Conservation (phyloP, 345 rosid genomes). For the Dovyalis caffra region DNA sequence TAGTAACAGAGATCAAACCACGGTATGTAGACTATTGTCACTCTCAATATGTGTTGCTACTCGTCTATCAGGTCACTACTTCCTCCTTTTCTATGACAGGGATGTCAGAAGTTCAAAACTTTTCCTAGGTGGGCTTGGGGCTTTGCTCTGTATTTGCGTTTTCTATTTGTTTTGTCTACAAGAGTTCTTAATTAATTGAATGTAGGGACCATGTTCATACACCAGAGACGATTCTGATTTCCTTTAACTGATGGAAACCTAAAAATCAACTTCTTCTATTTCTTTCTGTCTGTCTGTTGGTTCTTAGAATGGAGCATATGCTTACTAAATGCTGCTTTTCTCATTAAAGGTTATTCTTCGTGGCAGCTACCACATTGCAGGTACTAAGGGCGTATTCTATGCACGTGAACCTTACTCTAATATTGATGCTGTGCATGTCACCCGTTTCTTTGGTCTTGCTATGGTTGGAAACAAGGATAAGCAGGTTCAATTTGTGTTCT, state of each 20-base stretch:
- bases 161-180: too few species aligned
- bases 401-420: conserved; percentile 87
- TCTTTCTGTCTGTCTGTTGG: background rate
- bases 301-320: background rate
- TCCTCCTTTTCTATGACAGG: too few species aligned
- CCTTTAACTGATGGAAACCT: background rate
- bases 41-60: background rate
- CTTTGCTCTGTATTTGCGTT: too few species aligned
- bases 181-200: too few species aligned
- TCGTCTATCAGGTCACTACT: too few species aligned
- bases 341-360: conserved; percentile 20
- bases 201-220: too few species aligned
- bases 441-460: conserved; percentile 94
- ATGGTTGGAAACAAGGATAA: conserved; percentile 86
- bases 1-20: conserved; percentile 84
- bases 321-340: conserved; percentile 7
- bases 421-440: conserved; percentile 63
- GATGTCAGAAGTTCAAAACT: too few species aligned
- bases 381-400: conserved; percentile 74
- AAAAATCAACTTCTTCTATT: background rate
- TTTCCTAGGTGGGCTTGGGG: too few species aligned
- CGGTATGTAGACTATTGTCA: conserved; percentile 50
- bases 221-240: too few species aligned
- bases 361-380: conserved; percentile 87
- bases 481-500: conserved; percentile 48